These are phyloP conservation scores for Spatholobus suberectus DNA, from an alignment of 306 rosid species.

Conservation along the genomic window DNA sequence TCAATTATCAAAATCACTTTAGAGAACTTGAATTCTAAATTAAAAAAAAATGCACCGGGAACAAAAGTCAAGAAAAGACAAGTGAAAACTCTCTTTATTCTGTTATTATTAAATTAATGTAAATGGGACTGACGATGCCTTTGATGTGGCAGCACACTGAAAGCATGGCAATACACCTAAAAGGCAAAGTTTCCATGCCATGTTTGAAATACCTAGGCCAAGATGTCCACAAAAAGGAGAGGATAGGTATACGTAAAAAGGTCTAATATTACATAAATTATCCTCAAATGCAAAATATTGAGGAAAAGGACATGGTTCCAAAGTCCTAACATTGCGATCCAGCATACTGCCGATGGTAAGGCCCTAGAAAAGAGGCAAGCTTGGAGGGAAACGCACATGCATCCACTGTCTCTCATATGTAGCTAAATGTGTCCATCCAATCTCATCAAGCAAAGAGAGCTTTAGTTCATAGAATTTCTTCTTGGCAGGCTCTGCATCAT, in stretches of 20 bases:
- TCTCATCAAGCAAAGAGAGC: slow-evolving; percentile 79
- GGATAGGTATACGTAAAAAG: neutral
- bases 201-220: neutral
- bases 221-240: neutral
- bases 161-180: neutral
- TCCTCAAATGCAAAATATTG: neutral
- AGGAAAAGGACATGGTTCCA: slow-evolving; percentile 8
- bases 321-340: neutral
- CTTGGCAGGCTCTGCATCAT: slow-evolving; percentile 72
- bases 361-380: slow-evolving; percentile 73
- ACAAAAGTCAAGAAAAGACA: neutral
- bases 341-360: neutral
- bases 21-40: neutral
- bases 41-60: neutral
- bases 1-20: neutral
- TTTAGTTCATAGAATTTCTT: slow-evolving; percentile 83
- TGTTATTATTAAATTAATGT: neutral
- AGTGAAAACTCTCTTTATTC: slow-evolving; percentile 12
- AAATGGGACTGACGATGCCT: neutral
- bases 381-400: slow-evolving; percentile 86
- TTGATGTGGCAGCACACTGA: neutral
- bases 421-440: slow-evolving; percentile 82
- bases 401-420: slow-evolving; percentile 85
- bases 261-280: slow-evolving; percentile 6
- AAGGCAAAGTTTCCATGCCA: slow-evolving; percentile 22